Conservation (phyloP, 192 early-diverging fungal species). For the Backusella luteola region DNA sequence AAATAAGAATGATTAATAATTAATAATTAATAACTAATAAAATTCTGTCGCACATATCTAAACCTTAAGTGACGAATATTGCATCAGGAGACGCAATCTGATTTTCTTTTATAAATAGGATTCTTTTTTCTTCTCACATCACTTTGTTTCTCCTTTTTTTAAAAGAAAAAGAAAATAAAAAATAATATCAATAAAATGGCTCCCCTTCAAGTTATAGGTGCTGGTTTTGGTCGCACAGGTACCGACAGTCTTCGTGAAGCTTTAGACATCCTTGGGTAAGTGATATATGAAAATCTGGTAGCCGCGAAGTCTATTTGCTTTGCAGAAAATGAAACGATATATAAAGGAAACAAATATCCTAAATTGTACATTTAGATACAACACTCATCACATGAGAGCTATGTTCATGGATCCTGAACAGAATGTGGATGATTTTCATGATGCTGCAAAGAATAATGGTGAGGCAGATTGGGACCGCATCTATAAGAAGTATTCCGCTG, state of each 20-base stretch:
- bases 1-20: too few relatives aligned
- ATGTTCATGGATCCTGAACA: slow-evolving; percentile 9
- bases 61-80: too few relatives aligned
- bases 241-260: slow-evolving; percentile 21
- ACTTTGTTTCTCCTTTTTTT: too few relatives aligned
- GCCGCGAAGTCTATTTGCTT: not conserved
- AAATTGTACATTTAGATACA: slow-evolving; percentile 8
- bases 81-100: too few relatives aligned
- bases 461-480: slow-evolving; percentile 17
- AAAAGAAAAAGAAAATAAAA: too few relatives aligned
- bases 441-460: not conserved
- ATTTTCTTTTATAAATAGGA: too few relatives aligned
- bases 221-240: slow-evolving; percentile 27
- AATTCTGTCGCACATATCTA: too few relatives aligned
- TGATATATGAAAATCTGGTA: not conserved
- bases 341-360: not conserved
- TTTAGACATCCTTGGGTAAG: slow-evolving; percentile 23
- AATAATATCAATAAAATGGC: not conserved
- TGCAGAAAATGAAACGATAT: not conserved
- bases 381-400: slow-evolving; percentile 21
- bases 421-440: not conserved
- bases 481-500: slow-evolving; percentile 19
- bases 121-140: too few relatives aligned
- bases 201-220: slow-evolving; percentile 29
- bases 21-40: too few relatives aligned